Evolutionary conservation across 768 basidiomycete species (phyloP).

Genomic region (Pulveroboletus sp.): DNA sequence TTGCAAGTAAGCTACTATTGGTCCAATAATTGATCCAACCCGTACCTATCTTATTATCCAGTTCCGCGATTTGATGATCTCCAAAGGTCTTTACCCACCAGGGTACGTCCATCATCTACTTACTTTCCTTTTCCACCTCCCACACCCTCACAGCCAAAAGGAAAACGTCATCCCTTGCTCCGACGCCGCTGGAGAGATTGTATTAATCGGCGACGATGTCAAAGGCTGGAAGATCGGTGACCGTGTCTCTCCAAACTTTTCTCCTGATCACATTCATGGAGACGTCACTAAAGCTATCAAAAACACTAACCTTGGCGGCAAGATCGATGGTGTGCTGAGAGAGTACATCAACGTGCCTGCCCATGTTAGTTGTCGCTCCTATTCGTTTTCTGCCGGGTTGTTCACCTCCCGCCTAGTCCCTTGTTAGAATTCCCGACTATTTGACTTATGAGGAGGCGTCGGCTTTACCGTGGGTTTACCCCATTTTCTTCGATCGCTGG

Average conservation of each 20-base stretch:
- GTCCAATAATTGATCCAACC: background rate
- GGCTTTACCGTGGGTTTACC: conserved; percentile 49
- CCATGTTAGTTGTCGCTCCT: conserved; percentile 27
- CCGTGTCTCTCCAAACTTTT: conserved; percentile 54
- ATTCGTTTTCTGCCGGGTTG: background rate
- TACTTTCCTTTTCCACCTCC: conserved; percentile 21
- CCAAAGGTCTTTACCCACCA: conserved; percentile 38
- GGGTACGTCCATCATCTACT: conserved; percentile 20
- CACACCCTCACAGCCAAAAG: conserved; percentile 30
- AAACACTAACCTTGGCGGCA: conserved; percentile 43
- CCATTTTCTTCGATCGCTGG: too few relatives aligned
- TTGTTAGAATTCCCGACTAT: conserved; percentile 53
- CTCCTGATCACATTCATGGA: conserved; percentile 45
- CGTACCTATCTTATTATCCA: conserved; percentile 11
- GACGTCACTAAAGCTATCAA: conserved; percentile 37
- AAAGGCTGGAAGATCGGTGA: conserved; percentile 54
- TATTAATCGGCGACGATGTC: conserved; percentile 40
- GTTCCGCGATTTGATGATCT: conserved; percentile 51
- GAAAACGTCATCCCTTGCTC: conserved; percentile 35
- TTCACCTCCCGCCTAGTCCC: conserved; percentile 29
- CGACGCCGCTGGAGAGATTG: conserved; percentile 58
- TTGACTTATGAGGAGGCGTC: conserved; percentile 64
- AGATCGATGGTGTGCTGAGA: conserved; percentile 50
- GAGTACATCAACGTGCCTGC: conserved; percentile 53
- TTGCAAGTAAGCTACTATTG: conserved; percentile 37